Base-by-base conservation (phyloP, 2,329 filamentous ascomycete genomes). In the Penicillium nordicum region DNA sequence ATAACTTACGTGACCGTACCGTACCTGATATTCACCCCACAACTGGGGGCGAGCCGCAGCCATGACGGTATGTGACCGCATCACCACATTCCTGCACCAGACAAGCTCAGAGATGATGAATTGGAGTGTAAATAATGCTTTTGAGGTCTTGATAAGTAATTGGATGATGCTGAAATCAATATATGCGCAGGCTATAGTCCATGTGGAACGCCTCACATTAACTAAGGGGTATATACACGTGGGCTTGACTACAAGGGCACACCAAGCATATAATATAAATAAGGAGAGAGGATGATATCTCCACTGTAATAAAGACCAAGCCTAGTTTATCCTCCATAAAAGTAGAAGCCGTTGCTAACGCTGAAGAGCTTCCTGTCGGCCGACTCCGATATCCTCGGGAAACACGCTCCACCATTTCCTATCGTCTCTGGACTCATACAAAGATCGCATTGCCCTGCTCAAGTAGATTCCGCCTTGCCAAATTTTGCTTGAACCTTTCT, bases 1-100 rank as follows among this genome's bases (percentile, higher is more conserved):
- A 57, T 61, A 64, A 64, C 52, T 65, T 66, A 66, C 64, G 64
- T 66, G 64, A 66, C 64, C 56, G 46, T 66, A 66, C 64, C 61
- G 51, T 66, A 64, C 64, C 47, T 38, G 50, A 34, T 46, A 40
- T 46, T 34, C 44, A 54, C 60, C 62, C 63, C 62, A 60, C 62
- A 64, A 6, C 27, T 47, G 41, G 48, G 30, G 30, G 45, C 14
- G 40, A 57, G 57, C 50, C 43, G 51, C 53, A 42, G 41, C 23
- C 38, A 51, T 65, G 57, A 65, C 63, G 49, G 32, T 32, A 59
- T 52, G 57, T 63, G 55, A 64, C 60, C 46, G 37, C 42, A 47
- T 50, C 54, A 54, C 23, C 37, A n/a, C 46, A 48, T 53, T 53
- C 29, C n/a, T 32, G 9, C 9, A 37, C 29, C 23, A 29, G 29